Conservation (phyloP, 768 basidiomycete species). For the Cubamyces sp. region DNA sequence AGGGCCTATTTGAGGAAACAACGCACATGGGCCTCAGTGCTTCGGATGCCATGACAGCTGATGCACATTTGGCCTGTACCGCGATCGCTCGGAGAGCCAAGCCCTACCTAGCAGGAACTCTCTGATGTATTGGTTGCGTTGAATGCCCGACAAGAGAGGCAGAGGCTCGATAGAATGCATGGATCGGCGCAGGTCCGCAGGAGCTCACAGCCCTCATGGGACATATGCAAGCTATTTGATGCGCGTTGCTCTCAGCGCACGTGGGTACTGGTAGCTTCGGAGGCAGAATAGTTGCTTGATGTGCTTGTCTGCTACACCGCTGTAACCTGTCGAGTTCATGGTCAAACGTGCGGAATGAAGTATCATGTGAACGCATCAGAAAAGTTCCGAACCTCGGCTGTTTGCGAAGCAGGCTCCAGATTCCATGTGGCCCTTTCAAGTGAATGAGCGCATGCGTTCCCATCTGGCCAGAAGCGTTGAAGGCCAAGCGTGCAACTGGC, state of each 20-base stretch:
- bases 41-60: conserved; percentile 24
- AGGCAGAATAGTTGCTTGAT: background rate
- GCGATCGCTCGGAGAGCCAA: background rate
- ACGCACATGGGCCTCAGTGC: conserved; percentile 11
- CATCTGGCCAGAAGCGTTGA: too few species aligned
- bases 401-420: background rate
- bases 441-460: too few species aligned
- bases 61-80: background rate
- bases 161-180: background rate
- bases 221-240: background rate
- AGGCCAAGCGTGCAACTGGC: too few species aligned
- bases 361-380: background rate
- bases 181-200: conserved; percentile 17
- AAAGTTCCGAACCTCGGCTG: too few species aligned
- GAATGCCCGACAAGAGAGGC: background rate
- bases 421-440: background rate
- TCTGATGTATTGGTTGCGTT: too few species aligned
- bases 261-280: background rate
- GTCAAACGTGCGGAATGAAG: background rate
- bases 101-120: too few species aligned
- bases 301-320: too few species aligned
- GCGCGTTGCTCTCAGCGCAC: conserved; percentile 13
- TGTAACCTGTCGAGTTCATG: background rate
- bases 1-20: conserved; percentile 22
- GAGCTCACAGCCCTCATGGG: conserved; percentile 2